A percentile compares a stretch with the other conserved stretches of the same genome.
phyloP scores from a whole-genome alignment of 768 basidiomycete species.

The Xerocomus potaroensis region DNA sequence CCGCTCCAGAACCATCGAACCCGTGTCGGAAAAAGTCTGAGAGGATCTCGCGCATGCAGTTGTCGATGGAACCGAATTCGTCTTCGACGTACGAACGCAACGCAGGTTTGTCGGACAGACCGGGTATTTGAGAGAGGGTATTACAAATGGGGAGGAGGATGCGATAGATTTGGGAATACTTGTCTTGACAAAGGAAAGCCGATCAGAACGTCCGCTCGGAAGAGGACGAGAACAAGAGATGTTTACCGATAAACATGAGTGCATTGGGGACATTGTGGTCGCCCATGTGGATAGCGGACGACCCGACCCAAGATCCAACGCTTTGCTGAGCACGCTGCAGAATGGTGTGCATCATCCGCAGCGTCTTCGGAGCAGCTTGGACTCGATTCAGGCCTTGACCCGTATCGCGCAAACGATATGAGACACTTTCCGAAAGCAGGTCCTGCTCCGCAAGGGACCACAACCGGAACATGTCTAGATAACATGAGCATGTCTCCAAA shows the following conservation, averaged over 20 bases:
- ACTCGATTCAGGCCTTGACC: constrained; percentile 91
- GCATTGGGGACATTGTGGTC: constrained; percentile 64
- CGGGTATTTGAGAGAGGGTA: constrained; percentile 67
- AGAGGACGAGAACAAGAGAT: neutral
- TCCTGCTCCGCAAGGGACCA: constrained; percentile 83
- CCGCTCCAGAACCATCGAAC: constrained; percentile 88
- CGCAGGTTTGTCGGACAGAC: constrained; percentile 63
- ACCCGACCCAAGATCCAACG: constrained; percentile 82
- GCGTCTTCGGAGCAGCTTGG: constrained; percentile 81
- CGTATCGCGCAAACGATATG: constrained; percentile 82
- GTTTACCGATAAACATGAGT: constrained; percentile 77
- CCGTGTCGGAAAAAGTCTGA: constrained; percentile 85
- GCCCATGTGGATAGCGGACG: constrained; percentile 86
- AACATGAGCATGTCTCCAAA: constrained; percentile 1
- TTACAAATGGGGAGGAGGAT: constrained; percentile 87
- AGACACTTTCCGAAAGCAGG: constrained; percentile 65
- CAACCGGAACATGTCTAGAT: constrained; percentile 79
- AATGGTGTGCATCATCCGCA: constrained; percentile 87
- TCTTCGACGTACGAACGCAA: constrained; percentile 72
- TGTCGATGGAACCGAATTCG: constrained; percentile 76
- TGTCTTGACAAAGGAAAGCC: constrained; percentile 48
- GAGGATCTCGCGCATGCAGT: constrained; percentile 64
- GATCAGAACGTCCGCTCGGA: neutral
- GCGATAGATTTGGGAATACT: constrained; percentile 89
- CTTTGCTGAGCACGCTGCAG: constrained; percentile 78